Percentiles rank a stretch among this genome's conserved stretches.
Evolutionary conservation across 2,329 filamentous ascomycete genomes (phyloP).

Genomic region (Aspergillus calidoustus): DNA sequence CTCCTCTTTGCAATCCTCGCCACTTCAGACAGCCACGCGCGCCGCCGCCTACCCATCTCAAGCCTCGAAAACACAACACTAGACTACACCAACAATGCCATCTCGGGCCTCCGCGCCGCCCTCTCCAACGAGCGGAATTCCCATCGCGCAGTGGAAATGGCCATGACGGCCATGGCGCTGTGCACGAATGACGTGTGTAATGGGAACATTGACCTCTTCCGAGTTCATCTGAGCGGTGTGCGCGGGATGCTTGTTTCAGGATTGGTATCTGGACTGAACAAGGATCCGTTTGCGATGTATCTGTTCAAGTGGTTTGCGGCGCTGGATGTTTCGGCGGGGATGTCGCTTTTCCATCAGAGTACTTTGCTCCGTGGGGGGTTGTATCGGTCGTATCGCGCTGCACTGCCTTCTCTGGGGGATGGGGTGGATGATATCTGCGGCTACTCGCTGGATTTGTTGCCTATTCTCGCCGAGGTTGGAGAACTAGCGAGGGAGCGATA

Average conservation of each 20-base stretch:
- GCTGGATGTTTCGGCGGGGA: conserved; percentile 32
- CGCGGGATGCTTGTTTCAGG: neutral
- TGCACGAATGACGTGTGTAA: conserved; percentile 42
- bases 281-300: conserved; percentile 26
- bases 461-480: conserved; percentile 29
- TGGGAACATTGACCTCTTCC: conserved; percentile 34
- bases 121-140: neutral
- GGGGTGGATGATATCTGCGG: conserved; percentile 36
- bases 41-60: neutral
- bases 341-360: conserved; percentile 25
- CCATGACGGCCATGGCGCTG: conserved; percentile 33
- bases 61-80: neutral
- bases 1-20: neutral
- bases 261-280: conserved; percentile 19
- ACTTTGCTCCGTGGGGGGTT: conserved; percentile 1
- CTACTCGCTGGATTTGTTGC: conserved; percentile 34
- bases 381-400: neutral
- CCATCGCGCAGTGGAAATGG: neutral
- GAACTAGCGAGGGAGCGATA: conserved; percentile 21
- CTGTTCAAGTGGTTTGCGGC: conserved; percentile 38
- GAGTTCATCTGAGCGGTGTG: conserved; percentile 30
- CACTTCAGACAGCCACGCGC: neutral
- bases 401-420: too few relatives aligned
- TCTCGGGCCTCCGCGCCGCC: neutral
- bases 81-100: neutral